Base-by-base conservation (phyloP, 1,284 basidiomycete species). In the Trametes hirsuta region DNA sequence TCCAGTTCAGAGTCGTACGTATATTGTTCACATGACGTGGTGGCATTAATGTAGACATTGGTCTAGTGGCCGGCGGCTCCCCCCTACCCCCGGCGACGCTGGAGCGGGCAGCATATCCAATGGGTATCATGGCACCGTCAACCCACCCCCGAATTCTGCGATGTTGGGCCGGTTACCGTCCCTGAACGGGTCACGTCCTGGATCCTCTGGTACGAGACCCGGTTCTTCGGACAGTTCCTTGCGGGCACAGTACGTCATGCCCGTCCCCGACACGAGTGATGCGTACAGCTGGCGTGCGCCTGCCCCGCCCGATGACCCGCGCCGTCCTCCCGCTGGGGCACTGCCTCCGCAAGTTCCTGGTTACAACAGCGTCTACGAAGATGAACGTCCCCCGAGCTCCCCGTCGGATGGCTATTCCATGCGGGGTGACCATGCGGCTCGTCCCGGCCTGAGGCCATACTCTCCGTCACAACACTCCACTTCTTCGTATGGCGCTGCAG, bases 1-100 rank as follows among this genome's bases (percentile, higher is more conserved):
- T 53, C 55, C 2, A 70, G 68, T 47, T 48, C 55, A 30, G 71
- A 72, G 37, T 66, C 69, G 71, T 74, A 55, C 54, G 59, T 61
- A 24, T 52, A 40, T 40, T n/a, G 10, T 34, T 24, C 18, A 10
- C 49, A n/a, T 56, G 60, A 35, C 14, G n/a, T 42, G 42, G 15
- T 3, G 18, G 41, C 34, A 48, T 36, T 58, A 9, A 51, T 60
- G 24, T 36, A 55, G 11, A 52, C 40, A 9, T 36, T 11, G 42
- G 15, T 42, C 24, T 48, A 67, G 65, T 22, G 58, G 61, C 24
- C 66, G 68, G 30, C 61, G 65, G 21, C 61, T 66, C 6, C 67
- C 66, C 15, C 66, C 52, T 25, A 59, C 66, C 1, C 66, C 68
- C 1, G 49, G 40, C 15, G 64, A 67, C 9, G 25, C 37, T 3